phyloP scores from a whole-genome alignment of 129 eudicot genomes.

The Logfia minima region DNA sequence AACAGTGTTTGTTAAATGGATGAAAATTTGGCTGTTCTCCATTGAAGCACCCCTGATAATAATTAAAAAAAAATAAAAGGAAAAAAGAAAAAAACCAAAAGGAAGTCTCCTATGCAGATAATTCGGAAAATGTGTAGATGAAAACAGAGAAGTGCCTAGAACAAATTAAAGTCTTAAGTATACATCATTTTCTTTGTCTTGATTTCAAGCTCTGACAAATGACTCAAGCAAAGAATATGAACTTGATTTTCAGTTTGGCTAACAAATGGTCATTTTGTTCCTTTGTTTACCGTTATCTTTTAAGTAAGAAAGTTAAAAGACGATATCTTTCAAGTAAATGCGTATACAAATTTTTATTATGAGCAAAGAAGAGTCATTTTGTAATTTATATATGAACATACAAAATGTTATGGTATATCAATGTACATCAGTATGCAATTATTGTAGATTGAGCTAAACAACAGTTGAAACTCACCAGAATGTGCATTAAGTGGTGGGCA shows the following conservation, averaged over 20 bases:
- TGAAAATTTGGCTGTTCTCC: too few relatives aligned
- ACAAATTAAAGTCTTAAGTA: not conserved
- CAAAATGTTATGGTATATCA: conserved; percentile 5
- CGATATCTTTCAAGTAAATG: too few relatives aligned
- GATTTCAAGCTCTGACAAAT: too few relatives aligned
- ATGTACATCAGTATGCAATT: conserved; percentile 2
- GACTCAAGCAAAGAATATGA: not conserved
- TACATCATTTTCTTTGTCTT: not conserved
- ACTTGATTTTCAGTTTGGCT: not conserved
- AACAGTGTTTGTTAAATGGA: too few relatives aligned
- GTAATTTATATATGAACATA: not conserved
- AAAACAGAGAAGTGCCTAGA: too few relatives aligned
- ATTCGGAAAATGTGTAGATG: too few relatives aligned
- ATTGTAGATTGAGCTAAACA: not conserved
- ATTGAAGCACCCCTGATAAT: too few relatives aligned
- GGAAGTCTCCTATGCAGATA: too few relatives aligned
- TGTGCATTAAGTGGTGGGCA: not conserved
- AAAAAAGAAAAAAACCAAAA: too few relatives aligned
- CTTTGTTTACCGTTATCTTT: not conserved
- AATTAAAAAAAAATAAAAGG: too few relatives aligned
- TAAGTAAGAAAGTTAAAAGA: too few relatives aligned
- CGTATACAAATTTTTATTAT: too few relatives aligned
- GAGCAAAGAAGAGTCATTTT: not conserved
- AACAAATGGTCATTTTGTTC: not conserved
- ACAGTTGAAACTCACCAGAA: not conserved